Percentiles rank a stretch among this genome's conserved stretches.
Conservation (phyloP, 1,139 yeast species). For the Scheffersomyces insectosa region DNA sequence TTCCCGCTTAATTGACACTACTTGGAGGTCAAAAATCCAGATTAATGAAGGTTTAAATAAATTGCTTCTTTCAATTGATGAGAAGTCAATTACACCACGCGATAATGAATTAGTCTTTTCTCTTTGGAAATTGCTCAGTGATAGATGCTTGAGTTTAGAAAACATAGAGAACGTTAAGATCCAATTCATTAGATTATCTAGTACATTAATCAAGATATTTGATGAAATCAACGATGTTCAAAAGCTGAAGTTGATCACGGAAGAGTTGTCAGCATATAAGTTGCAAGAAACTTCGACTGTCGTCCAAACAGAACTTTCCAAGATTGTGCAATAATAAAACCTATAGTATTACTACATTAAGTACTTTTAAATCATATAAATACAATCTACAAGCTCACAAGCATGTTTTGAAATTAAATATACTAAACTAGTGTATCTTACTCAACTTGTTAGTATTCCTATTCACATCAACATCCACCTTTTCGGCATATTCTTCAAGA, state of each 20-base stretch:
- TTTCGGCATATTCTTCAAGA: conserved; percentile 58
- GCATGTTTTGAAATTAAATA: not conserved
- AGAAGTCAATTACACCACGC: not conserved
- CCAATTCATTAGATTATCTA: conserved; percentile 40
- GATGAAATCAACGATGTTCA: conserved; percentile 14
- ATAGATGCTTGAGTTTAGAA: conserved; percentile 39
- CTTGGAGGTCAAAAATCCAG: conserved; percentile 62
- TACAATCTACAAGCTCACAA: too few relatives aligned
- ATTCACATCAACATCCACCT: conserved; percentile 55
- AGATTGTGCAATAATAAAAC: not conserved
- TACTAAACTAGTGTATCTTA: conserved; percentile 33
- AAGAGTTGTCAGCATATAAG: conserved; percentile 20
- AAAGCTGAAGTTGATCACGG: conserved; percentile 12
- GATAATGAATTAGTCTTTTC: conserved; percentile 15
- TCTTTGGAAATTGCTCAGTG: conserved; percentile 25
- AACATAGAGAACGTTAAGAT: conserved; percentile 66
- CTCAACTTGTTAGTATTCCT: conserved; percentile 47
- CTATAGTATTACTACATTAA: too few relatives aligned
- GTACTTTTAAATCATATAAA: too few relatives aligned
- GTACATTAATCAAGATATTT: conserved; percentile 17
- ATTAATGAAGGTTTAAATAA: conserved; percentile 35
- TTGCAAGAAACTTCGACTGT: conserved; percentile 29
- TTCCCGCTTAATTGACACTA: conserved; percentile 36
- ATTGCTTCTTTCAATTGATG: conserved; percentile 3
- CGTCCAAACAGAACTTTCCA: conserved; percentile 27